These are phyloP conservation scores for Mycena maculata DNA, from an alignment of 768 basidiomycete species.

Conservation along the genomic window DNA sequence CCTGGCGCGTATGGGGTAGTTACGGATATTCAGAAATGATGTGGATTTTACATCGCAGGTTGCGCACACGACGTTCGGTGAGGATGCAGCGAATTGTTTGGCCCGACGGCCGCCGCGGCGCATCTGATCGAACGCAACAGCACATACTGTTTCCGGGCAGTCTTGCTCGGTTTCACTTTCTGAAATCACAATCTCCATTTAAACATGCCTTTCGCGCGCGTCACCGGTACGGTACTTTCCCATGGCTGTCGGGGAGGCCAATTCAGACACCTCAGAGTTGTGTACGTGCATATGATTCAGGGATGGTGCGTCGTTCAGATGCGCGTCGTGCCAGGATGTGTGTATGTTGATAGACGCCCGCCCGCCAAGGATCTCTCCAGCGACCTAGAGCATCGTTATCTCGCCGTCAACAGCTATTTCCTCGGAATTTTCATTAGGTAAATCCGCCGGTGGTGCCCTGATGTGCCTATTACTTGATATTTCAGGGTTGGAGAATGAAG, in stretches of 20 bases:
- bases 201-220: conserved; percentile 13
- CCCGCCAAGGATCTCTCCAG: conserved; percentile 7
- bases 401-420: conserved; percentile 1
- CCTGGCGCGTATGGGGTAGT: background rate
- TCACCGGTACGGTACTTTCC: background rate
- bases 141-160: too few species aligned
- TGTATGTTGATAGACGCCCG: background rate
- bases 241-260: background rate
- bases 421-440: conserved; percentile 11
- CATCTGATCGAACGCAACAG: too few species aligned
- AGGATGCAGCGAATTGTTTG: too few species aligned
- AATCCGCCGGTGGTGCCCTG: conserved; percentile 27
- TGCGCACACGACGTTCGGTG: too few species aligned
- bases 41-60: too few species aligned
- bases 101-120: too few species aligned
- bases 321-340: too few species aligned
- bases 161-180: too few species aligned
- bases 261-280: too few species aligned
- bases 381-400: conserved; percentile 7
- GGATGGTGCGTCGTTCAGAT: too few species aligned
- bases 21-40: background rate
- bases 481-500: conserved; percentile 20
- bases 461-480: conserved; percentile 22
- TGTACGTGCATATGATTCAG: too few species aligned
- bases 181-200: conserved; percentile 2